A percentile compares a stretch with the other conserved stretches of the same genome.
Conservation (phyloP, 2,329 filamentous ascomycete species). For the Colletotrichum trifolii region DNA sequence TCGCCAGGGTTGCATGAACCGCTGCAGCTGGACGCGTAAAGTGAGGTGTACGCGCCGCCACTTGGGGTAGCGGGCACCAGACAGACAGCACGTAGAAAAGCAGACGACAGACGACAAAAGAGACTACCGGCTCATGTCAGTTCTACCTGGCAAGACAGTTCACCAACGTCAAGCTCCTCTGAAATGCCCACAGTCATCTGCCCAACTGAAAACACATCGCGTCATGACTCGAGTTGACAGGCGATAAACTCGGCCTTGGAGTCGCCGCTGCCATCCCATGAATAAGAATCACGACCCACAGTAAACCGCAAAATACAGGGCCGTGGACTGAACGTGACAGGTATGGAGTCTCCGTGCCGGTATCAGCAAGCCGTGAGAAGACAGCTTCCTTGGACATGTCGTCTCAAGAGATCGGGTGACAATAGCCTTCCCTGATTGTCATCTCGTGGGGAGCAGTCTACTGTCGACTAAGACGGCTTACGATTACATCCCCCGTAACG, state of each 20-base stretch:
- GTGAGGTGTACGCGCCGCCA: neutral
- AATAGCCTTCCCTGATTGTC: slow-evolving; percentile 4
- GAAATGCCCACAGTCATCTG: slow-evolving; percentile 25
- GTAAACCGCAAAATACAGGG: slow-evolving; percentile 20
- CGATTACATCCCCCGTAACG: slow-evolving; percentile 13
- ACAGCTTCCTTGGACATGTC: slow-evolving; percentile 2
- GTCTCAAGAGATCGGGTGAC: slow-evolving; percentile 23
- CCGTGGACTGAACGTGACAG: slow-evolving; percentile 30
- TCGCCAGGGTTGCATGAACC: slow-evolving; percentile 33
- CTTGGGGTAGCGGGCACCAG: no score
- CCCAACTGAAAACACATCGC: slow-evolving; percentile 22
- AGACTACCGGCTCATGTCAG: neutral
- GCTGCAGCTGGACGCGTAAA: slow-evolving; percentile 22
- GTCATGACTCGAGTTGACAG: slow-evolving; percentile 32
- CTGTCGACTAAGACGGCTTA: slow-evolving; percentile 2
- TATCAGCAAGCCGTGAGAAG: slow-evolving; percentile 23
- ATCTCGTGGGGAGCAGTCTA: slow-evolving; percentile 10
- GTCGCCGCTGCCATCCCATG: slow-evolving; percentile 32
- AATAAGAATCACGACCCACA: slow-evolving; percentile 30
- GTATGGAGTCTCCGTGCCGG: slow-evolving; percentile 25
- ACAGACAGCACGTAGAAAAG: neutral
- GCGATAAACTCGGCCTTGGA: slow-evolving; percentile 20
- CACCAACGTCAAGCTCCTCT: neutral
- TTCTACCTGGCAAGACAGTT: neutral
- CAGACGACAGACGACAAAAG: neutral